phyloP scores from a whole-genome alignment of 1,139 yeast genomes.

The Pichia sp. region DNA sequence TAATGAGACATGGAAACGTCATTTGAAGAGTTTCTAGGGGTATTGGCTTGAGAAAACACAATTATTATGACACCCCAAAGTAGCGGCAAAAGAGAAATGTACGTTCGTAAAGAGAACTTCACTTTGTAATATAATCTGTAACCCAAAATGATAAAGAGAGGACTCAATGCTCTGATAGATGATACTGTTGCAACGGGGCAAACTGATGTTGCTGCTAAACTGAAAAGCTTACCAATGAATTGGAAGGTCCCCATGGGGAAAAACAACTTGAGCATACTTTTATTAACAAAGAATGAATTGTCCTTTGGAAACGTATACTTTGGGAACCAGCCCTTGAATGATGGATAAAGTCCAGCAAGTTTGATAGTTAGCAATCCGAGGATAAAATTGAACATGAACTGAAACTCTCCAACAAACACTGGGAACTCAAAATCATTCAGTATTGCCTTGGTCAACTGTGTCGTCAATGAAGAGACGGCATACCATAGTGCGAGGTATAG shows the following conservation, averaged over 20 bases:
- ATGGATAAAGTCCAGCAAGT: constrained; percentile 9
- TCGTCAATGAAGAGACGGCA: constrained; percentile 38
- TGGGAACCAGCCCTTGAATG: constrained; percentile 16
- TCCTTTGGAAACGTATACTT: constrained; percentile 17
- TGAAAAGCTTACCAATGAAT: constrained; percentile 77
- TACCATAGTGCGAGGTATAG: constrained; percentile 31
- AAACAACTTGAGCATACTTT: constrained; percentile 42
- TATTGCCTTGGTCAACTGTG: constrained; percentile 41
- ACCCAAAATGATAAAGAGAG: constrained; percentile 73
- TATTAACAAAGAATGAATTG: constrained; percentile 12
- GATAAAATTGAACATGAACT: constrained; percentile 35
- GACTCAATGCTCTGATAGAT: constrained; percentile 82
- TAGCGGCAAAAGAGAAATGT: constrained; percentile 67
- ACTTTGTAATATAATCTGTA: constrained; percentile 56
- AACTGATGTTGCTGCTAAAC: constrained; percentile 77
- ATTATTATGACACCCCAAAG: constrained; percentile 73
- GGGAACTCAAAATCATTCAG: constrained; percentile 40
- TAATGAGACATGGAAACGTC: too few relatives aligned
- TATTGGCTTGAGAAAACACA: constrained; percentile 36
- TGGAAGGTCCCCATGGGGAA: constrained; percentile 93
- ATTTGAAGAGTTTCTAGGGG: constrained; percentile 10
- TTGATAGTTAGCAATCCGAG: constrained; percentile 21
- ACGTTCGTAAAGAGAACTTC: constrained; percentile 56
- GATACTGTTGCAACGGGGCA: constrained; percentile 89
- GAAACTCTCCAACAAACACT: constrained; percentile 44